phyloP scores from a whole-genome alignment of 2,329 filamentous ascomycete species.

The Nemania diffusa region DNA sequence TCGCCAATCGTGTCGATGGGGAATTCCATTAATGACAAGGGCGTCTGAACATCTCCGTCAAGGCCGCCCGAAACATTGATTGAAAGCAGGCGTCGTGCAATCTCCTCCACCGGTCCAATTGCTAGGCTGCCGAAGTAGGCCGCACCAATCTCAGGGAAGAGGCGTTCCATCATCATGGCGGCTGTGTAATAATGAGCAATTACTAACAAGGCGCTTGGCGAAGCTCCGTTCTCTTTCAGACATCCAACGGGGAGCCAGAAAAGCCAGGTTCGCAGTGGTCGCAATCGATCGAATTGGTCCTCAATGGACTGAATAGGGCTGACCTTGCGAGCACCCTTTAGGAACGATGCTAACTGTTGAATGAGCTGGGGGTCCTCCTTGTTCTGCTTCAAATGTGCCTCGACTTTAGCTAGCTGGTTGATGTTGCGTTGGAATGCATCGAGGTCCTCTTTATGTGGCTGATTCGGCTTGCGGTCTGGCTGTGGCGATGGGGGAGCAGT shows the following conservation, averaged over 20 bases:
- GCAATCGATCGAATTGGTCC: conserved; percentile 89
- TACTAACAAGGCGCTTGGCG: conserved; percentile 81
- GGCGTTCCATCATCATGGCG: conserved; percentile 85
- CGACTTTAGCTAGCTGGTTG: conserved; percentile 74
- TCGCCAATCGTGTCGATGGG: conserved; percentile 75
- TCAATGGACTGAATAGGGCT: conserved; percentile 76
- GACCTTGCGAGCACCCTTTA: conserved; percentile 77
- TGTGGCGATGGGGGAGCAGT: conserved; percentile 72
- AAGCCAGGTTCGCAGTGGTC: conserved; percentile 88
- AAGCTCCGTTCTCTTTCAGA: conserved; percentile 78
- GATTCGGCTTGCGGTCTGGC: conserved; percentile 69
- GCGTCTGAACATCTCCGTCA: conserved; percentile 68
- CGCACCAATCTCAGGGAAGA: conserved; percentile 91
- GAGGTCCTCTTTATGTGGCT: conserved; percentile 76
- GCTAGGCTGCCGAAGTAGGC: conserved; percentile 87
- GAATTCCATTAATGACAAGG: conserved; percentile 75
- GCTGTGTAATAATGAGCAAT: conserved; percentile 93
- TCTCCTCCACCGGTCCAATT: conserved; percentile 85
- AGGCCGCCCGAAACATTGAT: conserved; percentile 70
- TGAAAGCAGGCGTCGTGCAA: conserved; percentile 77
- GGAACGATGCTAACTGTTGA: conserved; percentile 75
- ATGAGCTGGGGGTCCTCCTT: conserved; percentile 76
- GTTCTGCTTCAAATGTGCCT: conserved; percentile 73
- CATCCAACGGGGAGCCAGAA: conserved; percentile 94
- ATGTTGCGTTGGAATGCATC: conserved; percentile 74